Percentiles rank a stretch among this genome's conserved stretches.
Evolutionary conservation across 208 protist species (phyloP).

Genomic region (Leishmania mexicana): DNA sequence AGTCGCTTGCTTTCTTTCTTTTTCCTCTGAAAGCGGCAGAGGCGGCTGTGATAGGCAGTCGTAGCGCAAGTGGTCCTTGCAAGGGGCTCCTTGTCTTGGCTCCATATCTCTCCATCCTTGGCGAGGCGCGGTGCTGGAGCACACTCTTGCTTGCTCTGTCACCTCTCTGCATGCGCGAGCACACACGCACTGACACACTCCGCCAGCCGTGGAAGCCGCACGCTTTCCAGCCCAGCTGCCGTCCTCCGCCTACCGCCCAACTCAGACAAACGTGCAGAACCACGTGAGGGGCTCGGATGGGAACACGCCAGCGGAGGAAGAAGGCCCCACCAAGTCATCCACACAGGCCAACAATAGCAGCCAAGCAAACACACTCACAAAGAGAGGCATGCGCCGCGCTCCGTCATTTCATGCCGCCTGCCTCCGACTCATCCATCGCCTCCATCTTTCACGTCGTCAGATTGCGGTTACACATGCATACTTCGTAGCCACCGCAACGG

Average conservation of each 20-base stretch:
- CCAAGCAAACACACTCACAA: not conserved
- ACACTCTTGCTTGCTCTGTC: not conserved
- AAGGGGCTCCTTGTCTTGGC: not conserved
- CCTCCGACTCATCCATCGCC: slow-evolving; percentile 8
- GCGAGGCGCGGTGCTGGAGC: not conserved
- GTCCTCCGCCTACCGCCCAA: not conserved
- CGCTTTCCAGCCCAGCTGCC: not conserved
- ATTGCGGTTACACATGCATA: not conserved
- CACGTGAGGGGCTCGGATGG: not conserved
- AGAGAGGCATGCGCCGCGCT: slow-evolving; percentile 12
- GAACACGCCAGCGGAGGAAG: not conserved
- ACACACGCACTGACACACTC: not conserved
- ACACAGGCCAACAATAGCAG: not conserved
- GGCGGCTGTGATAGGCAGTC: not conserved
- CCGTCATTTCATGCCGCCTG: slow-evolving; percentile 5
- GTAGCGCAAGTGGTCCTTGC: not conserved
- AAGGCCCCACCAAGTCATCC: not conserved
- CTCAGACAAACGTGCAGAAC: not conserved
- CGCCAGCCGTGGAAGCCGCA: not conserved
- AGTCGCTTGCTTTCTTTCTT: not conserved
- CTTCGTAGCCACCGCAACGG: not conserved
- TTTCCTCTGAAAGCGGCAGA: not conserved
- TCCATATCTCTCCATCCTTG: not conserved
- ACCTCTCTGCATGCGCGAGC: not conserved
- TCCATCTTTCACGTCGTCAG: slow-evolving; percentile 10